A percentile compares a stretch with the other conserved stretches of the same genome.
phyloP scores from a whole-genome alignment of 1,139 yeast genomes.

The Hansenula sp. region DNA sequence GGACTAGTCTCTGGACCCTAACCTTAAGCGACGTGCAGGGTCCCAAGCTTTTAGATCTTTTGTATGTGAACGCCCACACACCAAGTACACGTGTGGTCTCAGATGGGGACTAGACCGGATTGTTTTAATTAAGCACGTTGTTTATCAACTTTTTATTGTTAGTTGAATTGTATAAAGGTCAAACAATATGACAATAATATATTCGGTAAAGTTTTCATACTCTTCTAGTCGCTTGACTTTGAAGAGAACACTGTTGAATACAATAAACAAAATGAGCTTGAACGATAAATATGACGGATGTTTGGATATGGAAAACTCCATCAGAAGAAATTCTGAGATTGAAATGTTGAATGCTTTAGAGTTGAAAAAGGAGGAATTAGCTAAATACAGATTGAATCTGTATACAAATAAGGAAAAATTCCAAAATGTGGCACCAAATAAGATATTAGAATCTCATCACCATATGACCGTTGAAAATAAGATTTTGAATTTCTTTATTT shows the following conservation, averaged over 20 bases:
- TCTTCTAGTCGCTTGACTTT: too few species aligned
- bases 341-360: neutral
- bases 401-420: neutral
- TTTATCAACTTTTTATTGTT: too few species aligned
- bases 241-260: neutral
- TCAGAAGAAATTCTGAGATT: slow-evolving; percentile 3
- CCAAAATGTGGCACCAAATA: slow-evolving; percentile 7
- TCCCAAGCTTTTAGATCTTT: too few species aligned
- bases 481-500: slow-evolving; percentile 17
- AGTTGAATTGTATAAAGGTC: too few species aligned
- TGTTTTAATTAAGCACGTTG: too few species aligned
- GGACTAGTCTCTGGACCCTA: too few species aligned
- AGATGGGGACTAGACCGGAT: too few species aligned
- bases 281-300: neutral
- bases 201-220: too few species aligned
- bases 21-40: too few species aligned
- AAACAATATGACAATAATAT: too few species aligned
- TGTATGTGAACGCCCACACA: too few species aligned
- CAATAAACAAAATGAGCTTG: neutral
- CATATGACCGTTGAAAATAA: slow-evolving; percentile 17
- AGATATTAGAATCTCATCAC: slow-evolving; percentile 13
- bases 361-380: neutral
- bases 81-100: too few species aligned
- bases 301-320: neutral
- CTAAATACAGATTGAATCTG: neutral